Conservation (phyloP, 768 basidiomycete species). For the Tylopilus rubrobrunneus region DNA sequence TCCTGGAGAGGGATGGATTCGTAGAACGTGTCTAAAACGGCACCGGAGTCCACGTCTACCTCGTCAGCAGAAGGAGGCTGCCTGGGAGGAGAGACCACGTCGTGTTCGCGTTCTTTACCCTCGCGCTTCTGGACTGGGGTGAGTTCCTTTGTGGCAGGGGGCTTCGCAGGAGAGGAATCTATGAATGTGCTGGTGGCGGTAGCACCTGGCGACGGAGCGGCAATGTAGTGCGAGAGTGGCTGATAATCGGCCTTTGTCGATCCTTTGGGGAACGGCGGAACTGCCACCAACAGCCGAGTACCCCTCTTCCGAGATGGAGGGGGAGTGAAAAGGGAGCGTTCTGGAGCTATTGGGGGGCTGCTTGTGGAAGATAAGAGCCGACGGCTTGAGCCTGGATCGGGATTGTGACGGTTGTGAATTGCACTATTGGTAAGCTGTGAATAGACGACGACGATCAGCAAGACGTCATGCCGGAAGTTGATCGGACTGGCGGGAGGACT, state of each 20-base stretch:
- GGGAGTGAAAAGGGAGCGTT: slow-evolving; percentile 29
- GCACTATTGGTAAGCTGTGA: neutral
- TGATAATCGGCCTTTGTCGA: slow-evolving; percentile 20
- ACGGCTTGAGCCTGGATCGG: slow-evolving; percentile 8
- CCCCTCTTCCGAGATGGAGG: slow-evolving; percentile 17
- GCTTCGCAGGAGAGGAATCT: neutral
- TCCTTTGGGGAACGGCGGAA: slow-evolving; percentile 22
- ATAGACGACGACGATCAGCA: slow-evolving; percentile 1
- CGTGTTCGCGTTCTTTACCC: slow-evolving; percentile 22
- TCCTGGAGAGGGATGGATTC: slow-evolving; percentile 15
- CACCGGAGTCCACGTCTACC: neutral
- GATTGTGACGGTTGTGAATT: neutral
- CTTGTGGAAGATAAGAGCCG: neutral
- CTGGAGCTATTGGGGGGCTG: slow-evolving; percentile 7
- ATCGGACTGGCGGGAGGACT: slow-evolving; percentile 12
- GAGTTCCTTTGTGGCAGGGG: neutral
- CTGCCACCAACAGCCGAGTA: slow-evolving; percentile 8
- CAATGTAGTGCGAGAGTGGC: neutral
- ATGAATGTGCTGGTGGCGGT: neutral
- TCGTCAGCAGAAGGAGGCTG: neutral
- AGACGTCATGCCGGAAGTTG: neutral
- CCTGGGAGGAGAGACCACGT: neutral
- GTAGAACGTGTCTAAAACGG: slow-evolving; percentile 10
- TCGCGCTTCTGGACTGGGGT: slow-evolving; percentile 5
- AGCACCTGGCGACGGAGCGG: neutral